Percentiles rank a stretch among this genome's conserved stretches.
Conservation (phyloP, 2,329 filamentous ascomycete genomes). For the Pseudogymnoascus destructans region DNA sequence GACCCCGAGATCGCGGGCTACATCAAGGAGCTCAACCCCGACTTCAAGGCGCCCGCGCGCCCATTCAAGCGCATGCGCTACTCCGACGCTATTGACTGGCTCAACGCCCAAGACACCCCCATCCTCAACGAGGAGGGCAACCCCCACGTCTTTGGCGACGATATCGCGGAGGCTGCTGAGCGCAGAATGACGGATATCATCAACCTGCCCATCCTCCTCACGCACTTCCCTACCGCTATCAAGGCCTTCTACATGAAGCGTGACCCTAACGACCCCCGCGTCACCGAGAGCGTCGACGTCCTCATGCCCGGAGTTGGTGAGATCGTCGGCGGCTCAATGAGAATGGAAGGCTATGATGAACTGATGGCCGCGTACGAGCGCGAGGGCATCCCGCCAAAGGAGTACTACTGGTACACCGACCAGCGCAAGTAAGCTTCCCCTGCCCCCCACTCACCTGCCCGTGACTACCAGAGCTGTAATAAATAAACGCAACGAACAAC, state of each 20-base stretch:
- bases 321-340: conserved; percentile 94
- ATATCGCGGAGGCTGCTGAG: conserved; percentile 96
- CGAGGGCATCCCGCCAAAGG: conserved; percentile 69
- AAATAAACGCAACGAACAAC: background rate
- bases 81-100: conserved; percentile 85
- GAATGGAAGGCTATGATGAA: conserved; percentile 84
- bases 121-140: conserved; percentile 90
- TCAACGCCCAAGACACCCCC: conserved; percentile 62
- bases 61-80: conserved; percentile 96
- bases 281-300: conserved; percentile 84
- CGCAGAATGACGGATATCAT: conserved; percentile 94
- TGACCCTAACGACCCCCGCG: conserved; percentile 61
- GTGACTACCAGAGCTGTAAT: conserved; percentile 8
- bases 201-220: conserved; percentile 88
- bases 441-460: no score
- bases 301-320: conserved; percentile 89
- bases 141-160: conserved; percentile 84
- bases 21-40: conserved; percentile 81
- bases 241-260: conserved; percentile 99
- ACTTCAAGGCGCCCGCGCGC: conserved; percentile 65
- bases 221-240: conserved; percentile 93
- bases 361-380: conserved; percentile 77
- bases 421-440: conserved; percentile 65
- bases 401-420: conserved; percentile 98
- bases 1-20: conserved; percentile 60